Evolutionary conservation across 192 early-diverging fungal genomes (phyloP).

Genomic region (Coemansia sp.): DNA sequence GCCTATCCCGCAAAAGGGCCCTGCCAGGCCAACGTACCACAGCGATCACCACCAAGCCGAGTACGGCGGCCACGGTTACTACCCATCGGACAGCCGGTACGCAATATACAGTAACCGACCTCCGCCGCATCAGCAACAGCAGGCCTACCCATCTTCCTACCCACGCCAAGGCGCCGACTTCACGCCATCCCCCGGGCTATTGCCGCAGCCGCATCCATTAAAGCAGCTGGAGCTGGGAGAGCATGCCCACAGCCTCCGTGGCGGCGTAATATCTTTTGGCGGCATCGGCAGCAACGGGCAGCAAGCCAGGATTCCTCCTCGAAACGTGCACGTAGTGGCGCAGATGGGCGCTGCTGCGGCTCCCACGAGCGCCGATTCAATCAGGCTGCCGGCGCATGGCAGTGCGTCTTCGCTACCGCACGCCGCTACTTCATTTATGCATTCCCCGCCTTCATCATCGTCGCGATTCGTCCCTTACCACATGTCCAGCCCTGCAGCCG

Average conservation of each 20-base stretch:
- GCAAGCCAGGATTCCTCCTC: not conserved
- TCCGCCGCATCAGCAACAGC: slow-evolving; percentile 17
- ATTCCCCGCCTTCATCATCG: slow-evolving; percentile 34
- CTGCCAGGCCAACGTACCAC: slow-evolving; percentile 12
- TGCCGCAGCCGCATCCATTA: not conserved
- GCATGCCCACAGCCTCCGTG: not conserved
- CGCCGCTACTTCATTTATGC: slow-evolving; percentile 44
- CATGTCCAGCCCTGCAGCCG: slow-evolving; percentile 28
- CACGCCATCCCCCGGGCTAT: not conserved
- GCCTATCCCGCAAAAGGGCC: slow-evolving; percentile 32
- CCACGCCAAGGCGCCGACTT: not conserved
- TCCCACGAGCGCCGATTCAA: slow-evolving; percentile 12
- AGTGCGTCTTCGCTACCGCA: slow-evolving; percentile 29
- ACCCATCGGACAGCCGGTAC: slow-evolving; percentile 12
- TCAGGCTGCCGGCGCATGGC: slow-evolving; percentile 8
- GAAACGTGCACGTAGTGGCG: slow-evolving; percentile 43
- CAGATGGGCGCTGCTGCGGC: slow-evolving; percentile 11
- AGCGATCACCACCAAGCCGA: not conserved
- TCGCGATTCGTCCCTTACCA: slow-evolving; percentile 53
- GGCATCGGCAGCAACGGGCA: not conserved
- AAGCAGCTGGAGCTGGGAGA: not conserved
- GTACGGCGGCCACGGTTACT: slow-evolving; percentile 9
- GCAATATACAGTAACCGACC: slow-evolving; percentile 18
- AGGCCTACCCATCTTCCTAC: slow-evolving; percentile 11
- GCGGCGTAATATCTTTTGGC: not conserved